Percentiles rank a stretch among this genome's conserved stretches.
Evolutionary conservation across 768 basidiomycete genomes (phyloP).

Genomic region (Pleurotus cornucopiae): DNA sequence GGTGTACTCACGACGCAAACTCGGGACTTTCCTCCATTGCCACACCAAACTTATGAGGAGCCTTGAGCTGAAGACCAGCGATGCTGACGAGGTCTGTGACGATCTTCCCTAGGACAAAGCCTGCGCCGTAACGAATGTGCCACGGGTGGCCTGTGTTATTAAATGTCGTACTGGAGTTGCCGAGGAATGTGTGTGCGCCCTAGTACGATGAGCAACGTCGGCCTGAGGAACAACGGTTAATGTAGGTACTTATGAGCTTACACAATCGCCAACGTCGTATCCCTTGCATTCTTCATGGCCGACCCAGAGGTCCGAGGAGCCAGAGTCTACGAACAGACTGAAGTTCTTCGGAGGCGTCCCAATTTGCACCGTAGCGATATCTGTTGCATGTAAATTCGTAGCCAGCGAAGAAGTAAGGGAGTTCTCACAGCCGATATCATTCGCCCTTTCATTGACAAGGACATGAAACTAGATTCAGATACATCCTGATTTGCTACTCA

Average conservation of each 20-base stretch:
- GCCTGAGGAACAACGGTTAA: not conserved
- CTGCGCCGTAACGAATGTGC: slow-evolving; percentile 6
- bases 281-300: slow-evolving; percentile 22
- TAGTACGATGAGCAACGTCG: not conserved
- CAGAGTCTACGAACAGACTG: slow-evolving; percentile 40
- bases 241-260: not conserved
- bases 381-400: not conserved
- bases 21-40: slow-evolving; percentile 1
- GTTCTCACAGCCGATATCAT: slow-evolving; percentile 4
- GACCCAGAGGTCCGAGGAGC: slow-evolving; percentile 44
- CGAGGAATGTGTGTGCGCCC: slow-evolving; percentile 49
- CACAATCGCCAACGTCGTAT: slow-evolving; percentile 7
- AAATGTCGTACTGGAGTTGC: slow-evolving; percentile 44
- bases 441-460: not conserved
- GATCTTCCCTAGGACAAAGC: slow-evolving; percentile 1
- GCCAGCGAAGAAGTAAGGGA: not conserved
- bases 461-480: no score
- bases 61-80: not conserved
- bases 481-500: slow-evolving; percentile 24
- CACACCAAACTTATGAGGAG: not conserved
- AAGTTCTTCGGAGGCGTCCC: slow-evolving; percentile 34
- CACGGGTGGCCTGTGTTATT: slow-evolving; percentile 30
- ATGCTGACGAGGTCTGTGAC: slow-evolving; percentile 2
- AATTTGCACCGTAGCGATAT: not conserved
- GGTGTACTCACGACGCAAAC: slow-evolving; percentile 11